These are phyloP conservation scores for Claviceps lovelessii DNA, from an alignment of 2,329 filamentous ascomycete species.

Conservation along the genomic window DNA sequence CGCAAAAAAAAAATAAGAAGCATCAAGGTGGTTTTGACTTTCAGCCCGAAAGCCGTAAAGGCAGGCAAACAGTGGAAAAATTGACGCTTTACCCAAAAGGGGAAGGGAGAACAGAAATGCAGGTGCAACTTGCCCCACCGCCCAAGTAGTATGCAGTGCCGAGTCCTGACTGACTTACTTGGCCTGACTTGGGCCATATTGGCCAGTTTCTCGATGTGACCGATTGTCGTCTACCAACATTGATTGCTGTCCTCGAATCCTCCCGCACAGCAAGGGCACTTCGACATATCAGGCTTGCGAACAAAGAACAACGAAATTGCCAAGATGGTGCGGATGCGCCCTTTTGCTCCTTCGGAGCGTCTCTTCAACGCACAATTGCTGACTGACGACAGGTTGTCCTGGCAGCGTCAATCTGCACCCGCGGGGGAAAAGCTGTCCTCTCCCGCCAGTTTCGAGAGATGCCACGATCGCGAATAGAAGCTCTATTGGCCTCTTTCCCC, in stretches of 20 bases:
- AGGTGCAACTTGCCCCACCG: constrained; percentile 1
- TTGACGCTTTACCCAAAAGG: not conserved
- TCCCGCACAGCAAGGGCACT: not conserved
- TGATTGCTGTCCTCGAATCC: not conserved
- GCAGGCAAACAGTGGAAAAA: not conserved
- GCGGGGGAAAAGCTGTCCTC: constrained; percentile 94
- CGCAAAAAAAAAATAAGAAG: no score
- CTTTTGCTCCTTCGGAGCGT: not conserved
- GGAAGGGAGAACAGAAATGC: not conserved
- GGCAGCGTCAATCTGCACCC: constrained; percentile 95
- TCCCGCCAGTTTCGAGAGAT: constrained; percentile 97
- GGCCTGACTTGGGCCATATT: constrained; percentile 1
- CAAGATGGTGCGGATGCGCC: constrained; percentile 25
- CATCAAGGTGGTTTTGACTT: not conserved
- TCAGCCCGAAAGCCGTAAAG: not conserved
- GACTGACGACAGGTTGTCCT: constrained; percentile 64
- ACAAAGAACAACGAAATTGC: constrained; percentile 8
- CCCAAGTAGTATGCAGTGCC: not conserved
- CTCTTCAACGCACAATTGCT: not conserved
- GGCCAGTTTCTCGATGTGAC: not conserved
- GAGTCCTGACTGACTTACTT: not conserved
- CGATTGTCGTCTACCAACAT: no score
- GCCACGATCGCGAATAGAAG: constrained; percentile 91
- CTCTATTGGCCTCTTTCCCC: constrained; percentile 87
- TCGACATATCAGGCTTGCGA: constrained; percentile 1